Percentiles rank a stretch among this genome's conserved stretches.
phyloP scores from a whole-genome alignment of 345 rosid genomes.

The Brassica cretica region DNA sequence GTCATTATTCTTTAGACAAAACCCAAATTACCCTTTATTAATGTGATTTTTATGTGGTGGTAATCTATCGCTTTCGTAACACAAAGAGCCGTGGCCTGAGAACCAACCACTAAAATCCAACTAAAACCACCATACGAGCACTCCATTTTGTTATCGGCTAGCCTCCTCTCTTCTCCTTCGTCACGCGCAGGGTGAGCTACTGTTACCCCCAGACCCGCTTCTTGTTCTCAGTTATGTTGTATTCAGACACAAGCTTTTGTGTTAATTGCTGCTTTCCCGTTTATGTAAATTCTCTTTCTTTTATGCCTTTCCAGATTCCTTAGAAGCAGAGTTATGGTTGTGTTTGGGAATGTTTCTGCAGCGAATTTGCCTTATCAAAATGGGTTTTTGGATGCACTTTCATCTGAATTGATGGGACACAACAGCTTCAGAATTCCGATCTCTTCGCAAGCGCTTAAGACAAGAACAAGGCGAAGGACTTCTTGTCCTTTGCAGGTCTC shows the following conservation, averaged over 20 bases:
- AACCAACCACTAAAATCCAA: conserved; percentile 3
- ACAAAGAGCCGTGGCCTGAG: neutral
- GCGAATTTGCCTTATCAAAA: conserved; percentile 44
- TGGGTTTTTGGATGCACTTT: conserved; percentile 29
- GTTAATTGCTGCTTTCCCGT: neutral
- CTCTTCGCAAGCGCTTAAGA: conserved; percentile 36
- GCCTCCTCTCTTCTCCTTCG: conserved; percentile 5
- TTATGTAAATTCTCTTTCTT: neutral
- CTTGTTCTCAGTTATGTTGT: conserved; percentile 11
- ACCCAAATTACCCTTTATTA: neutral
- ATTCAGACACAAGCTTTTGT: conserved; percentile 2
- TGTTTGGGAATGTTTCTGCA: conserved; percentile 55
- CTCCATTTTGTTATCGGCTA: conserved; percentile 27
- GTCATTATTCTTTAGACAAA: neutral
- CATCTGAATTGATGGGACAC: conserved; percentile 50
- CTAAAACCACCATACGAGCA: neutral
- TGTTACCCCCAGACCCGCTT: neutral
- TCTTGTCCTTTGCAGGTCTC: conserved; percentile 53
- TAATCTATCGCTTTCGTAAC: neutral
- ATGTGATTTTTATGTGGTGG: neutral
- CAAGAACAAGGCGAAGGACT: conserved; percentile 37
- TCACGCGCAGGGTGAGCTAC: neutral
- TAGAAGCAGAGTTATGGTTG: conserved; percentile 41
- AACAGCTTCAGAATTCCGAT: conserved; percentile 44
- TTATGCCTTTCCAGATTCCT: conserved; percentile 6